Conservation (phyloP, 768 basidiomycete genomes). For the Termitomyces sp. region DNA sequence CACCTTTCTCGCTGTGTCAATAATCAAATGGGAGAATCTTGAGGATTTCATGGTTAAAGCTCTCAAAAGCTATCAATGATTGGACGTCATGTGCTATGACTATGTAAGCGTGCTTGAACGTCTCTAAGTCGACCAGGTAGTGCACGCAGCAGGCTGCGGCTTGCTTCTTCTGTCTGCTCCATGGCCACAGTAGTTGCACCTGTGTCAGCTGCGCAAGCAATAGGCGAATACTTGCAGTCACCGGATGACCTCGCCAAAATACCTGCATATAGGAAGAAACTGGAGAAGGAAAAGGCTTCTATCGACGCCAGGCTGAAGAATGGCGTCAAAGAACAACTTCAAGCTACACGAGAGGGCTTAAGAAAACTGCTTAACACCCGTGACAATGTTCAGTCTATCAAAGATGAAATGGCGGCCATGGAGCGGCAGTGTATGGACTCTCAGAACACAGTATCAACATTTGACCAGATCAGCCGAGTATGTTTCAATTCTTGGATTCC, state of each 20-base stretch:
- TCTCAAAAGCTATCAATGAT: neutral
- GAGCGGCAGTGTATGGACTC: conserved; percentile 76
- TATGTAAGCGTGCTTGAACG: neutral
- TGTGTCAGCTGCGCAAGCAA: conserved; percentile 78
- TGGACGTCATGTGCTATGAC: conserved; percentile 4
- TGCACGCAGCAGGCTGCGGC: conserved; percentile 4
- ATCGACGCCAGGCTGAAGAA: conserved; percentile 87
- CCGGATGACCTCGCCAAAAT: conserved; percentile 93
- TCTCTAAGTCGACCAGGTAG: neutral
- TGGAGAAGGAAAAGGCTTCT: conserved; percentile 94
- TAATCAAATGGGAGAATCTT: neutral
- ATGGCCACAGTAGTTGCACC: conserved; percentile 41
- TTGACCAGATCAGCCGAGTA: conserved; percentile 94
- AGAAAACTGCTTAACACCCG: conserved; percentile 74
- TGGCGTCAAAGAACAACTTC: conserved; percentile 90
- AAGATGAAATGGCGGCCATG: conserved; percentile 80
- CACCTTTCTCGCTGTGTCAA: neutral
- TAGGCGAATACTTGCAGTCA: conserved; percentile 87
- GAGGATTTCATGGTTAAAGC: conserved; percentile 1
- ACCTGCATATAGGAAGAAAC: conserved; percentile 82
- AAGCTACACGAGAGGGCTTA: conserved; percentile 84
- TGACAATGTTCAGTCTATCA: conserved; percentile 71
- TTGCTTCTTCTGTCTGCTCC: neutral
- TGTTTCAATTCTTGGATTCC: conserved; percentile 19
- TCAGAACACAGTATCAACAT: conserved; percentile 71